phyloP scores from a whole-genome alignment of 306 rosid species.

The Erythrophleum fordii region DNA sequence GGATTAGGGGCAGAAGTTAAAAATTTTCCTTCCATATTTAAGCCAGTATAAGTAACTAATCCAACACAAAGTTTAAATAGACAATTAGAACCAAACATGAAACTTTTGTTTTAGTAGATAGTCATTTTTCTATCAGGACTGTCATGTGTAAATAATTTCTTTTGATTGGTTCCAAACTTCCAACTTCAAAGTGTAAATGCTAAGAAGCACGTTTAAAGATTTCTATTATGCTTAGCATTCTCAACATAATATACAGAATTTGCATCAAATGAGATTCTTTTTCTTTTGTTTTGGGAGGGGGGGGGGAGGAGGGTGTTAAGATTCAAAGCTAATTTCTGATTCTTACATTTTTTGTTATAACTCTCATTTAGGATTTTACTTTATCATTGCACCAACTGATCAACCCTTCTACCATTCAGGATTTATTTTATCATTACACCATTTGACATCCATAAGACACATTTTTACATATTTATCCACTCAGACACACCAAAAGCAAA shows the following conservation, averaged over 20 bases:
- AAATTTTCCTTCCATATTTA: not conserved
- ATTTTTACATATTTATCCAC: not conserved
- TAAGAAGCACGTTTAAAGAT: conserved; percentile 16
- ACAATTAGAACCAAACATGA: not conserved
- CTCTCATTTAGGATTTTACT: not conserved
- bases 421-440: not conserved
- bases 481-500: conserved; percentile 6
- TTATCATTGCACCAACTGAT: not conserved
- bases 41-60: not conserved
- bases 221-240: not conserved
- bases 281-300: no score
- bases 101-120: not conserved
- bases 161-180: not conserved
- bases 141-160: not conserved
- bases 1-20: not conserved
- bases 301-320: no score
- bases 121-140: conserved; percentile 15
- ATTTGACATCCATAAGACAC: not conserved
- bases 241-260: not conserved
- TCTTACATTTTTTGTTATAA: not conserved
- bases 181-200: not conserved
- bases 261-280: not conserved
- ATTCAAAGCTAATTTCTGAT: not conserved
- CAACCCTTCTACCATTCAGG: not conserved
- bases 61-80: not conserved